phyloP scores from a whole-genome alignment of 148 eudicot genomes.

The Selenicereus undatus region DNA sequence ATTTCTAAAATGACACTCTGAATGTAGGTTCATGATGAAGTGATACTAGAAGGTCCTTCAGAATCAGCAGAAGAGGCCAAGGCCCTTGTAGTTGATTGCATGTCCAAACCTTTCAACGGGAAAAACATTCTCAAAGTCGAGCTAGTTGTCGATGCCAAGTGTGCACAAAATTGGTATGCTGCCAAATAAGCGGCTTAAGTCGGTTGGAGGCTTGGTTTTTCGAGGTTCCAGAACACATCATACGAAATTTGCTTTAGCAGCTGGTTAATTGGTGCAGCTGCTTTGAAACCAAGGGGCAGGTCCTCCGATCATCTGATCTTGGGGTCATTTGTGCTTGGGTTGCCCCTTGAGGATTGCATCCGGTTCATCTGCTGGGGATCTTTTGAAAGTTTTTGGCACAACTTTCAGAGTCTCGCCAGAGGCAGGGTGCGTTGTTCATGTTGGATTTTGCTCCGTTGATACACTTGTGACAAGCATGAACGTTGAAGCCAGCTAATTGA shows the following conservation, averaged over 20 bases:
- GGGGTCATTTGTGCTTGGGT: slow-evolving; percentile 13
- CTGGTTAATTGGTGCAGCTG: neutral
- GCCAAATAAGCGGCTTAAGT: slow-evolving; percentile 41
- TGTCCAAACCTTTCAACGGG: slow-evolving; percentile 87
- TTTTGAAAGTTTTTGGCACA: neutral
- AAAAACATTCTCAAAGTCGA: slow-evolving; percentile 72
- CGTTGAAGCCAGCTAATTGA: neutral
- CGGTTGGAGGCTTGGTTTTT: neutral
- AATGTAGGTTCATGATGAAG: slow-evolving; percentile 90
- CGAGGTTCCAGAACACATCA: neutral
- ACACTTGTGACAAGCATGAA: neutral
- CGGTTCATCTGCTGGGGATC: neutral
- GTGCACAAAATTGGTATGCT: slow-evolving; percentile 82
- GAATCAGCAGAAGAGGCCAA: slow-evolving; percentile 81
- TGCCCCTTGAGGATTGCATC: neutral
- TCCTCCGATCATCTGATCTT: neutral
- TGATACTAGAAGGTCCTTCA: slow-evolving; percentile 87
- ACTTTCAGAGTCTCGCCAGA: neutral
- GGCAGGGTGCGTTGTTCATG: no score
- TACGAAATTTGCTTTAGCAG: neutral
- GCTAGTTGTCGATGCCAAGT: slow-evolving; percentile 83
- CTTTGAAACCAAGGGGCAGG: neutral
- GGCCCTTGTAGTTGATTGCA: slow-evolving; percentile 75
- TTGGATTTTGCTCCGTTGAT: neutral
- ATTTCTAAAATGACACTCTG: neutral